Evolutionary conservation across 208 protist species (phyloP), one percentile per base, ranked within the genome.

Genomic region (Leishmania tropica): DNA sequence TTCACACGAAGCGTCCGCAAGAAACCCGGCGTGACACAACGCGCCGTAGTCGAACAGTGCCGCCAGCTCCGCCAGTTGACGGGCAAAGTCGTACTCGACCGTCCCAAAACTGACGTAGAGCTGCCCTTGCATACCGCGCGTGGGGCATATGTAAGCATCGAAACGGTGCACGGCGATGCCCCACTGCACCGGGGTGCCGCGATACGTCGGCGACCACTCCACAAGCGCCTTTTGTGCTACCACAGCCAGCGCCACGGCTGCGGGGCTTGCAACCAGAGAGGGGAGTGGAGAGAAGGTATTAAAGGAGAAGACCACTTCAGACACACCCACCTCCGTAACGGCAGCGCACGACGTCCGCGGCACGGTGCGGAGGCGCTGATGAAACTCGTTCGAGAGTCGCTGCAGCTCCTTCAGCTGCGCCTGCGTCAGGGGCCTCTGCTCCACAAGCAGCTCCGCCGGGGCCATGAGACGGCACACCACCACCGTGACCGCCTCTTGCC

Each of bases 131-230:
- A 40, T 51, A 24, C 75, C 71, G 47, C 75, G 75, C 10, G 71
- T 78, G 24, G 76, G 76, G 17, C 76, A 78, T 31, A 78, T 65
- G 1, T 73, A 47, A 45, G 76, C 76, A 24, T 78, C 58, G 47
- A 81, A 81, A 40, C 81, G 81, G 42, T 85, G 81, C 71, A 85
- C 81, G 5, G 81, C 67, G 45, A 85, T 73, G 15, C 81, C 81
- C 81, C 81, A 85, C 37, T 24, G 58, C 70, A 85, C 76, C 19
- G 70, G 60, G 15, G 42, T 42, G 40, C 60, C 81, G 1, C 7
- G 24, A 35, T 68, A 74, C 47, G n/a, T 73, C 31, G 81, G 81
- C 31, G 35, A 10, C 81, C 81, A 85, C 31, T 76, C 81, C 37
- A 65, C 19, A 31, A 85, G 71, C 60, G 71, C 76, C 28, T 73